These are phyloP conservation scores for Trametes versicolor DNA, from an alignment of 1,284 basidiomycete species.

Conservation along the genomic window DNA sequence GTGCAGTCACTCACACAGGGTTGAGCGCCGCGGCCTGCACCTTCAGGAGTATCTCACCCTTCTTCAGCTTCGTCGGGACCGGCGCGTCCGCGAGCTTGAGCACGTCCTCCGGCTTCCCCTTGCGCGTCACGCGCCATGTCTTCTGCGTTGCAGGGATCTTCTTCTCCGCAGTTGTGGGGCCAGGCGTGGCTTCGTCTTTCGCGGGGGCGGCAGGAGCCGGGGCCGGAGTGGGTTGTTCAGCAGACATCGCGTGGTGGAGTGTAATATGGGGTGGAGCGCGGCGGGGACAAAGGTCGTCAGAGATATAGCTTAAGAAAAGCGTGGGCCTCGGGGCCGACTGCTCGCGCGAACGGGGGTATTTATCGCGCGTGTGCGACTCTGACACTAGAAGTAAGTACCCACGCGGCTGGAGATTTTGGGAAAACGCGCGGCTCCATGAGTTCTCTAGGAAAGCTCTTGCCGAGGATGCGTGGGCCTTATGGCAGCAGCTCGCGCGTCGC, in stretches of 20 bases:
- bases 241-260: conserved; percentile 9
- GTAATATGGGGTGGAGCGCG: neutral
- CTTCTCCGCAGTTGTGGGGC: neutral
- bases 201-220: too few relatives aligned
- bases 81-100: conserved; percentile 55
- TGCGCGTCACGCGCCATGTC: conserved; percentile 46
- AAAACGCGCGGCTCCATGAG: too few relatives aligned
- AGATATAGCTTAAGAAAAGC: neutral
- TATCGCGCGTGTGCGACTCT: neutral
- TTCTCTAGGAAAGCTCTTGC: too few relatives aligned
- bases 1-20: conserved; percentile 59
- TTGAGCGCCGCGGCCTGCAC: conserved; percentile 74
- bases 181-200: neutral
- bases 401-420: too few relatives aligned
- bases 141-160: conserved; percentile 39
- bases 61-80: conserved; percentile 53
- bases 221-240: conserved; percentile 9
- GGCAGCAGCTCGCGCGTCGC: too few relatives aligned
- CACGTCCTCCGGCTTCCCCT: conserved; percentile 54
- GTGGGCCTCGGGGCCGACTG: neutral
- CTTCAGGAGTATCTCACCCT: conserved; percentile 67
- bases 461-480: too few relatives aligned
- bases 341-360: neutral
- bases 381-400: too few relatives aligned
- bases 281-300: neutral